Evolutionary conservation across 169 alveolate genomes (phyloP), one percentile per base, ranked within the genome.

Genomic region (Cryptosporidium tyzzeri): DNA sequence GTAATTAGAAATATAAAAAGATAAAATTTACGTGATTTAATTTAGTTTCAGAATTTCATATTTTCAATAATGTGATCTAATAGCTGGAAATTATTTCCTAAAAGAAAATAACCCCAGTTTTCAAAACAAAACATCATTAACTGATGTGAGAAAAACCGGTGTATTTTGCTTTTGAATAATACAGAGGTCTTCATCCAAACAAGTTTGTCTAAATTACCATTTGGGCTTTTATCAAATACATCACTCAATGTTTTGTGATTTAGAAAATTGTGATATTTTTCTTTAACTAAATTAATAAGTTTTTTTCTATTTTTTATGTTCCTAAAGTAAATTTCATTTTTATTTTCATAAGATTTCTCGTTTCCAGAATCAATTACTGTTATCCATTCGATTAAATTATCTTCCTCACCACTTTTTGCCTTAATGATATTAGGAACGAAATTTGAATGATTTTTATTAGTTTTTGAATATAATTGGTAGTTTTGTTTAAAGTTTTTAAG

Each of bases 121-220:
- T 80, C 89, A 65, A 80, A 80, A 48, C 89, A 80, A 44, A 61
- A 80, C 89, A 80, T 80, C 89, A 80, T 80, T 62, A 80, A 33
- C 41, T 80, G 89, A 48, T 80, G 89, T 29, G 89, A 80, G 37
- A 80, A 80, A 2, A 80, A 3, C 55, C 68, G 10, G 14, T 80
- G 89, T 41, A 80, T 62, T 80, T 41, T 80, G 29, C 44, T 37
- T 26, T 80, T 80, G 35, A 80, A 80, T 16, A 80, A 39, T 18
- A 80, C 89, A 1, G 89, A 80, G 23, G 89, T 80, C 45, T 80
- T 80, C 73, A 65, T 80, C 89, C 89, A 80, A 37, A 41, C 65
- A 33, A 80, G 48, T 80, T 35, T 80, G 33, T 80, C 89, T 29
- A 80, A 29, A 80, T 73, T 73, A 48, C 86, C 86, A 73, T 51